phyloP scores from a whole-genome alignment of 192 early-diverging fungal genomes.

The Fimicolochytrium jonesii region DNA sequence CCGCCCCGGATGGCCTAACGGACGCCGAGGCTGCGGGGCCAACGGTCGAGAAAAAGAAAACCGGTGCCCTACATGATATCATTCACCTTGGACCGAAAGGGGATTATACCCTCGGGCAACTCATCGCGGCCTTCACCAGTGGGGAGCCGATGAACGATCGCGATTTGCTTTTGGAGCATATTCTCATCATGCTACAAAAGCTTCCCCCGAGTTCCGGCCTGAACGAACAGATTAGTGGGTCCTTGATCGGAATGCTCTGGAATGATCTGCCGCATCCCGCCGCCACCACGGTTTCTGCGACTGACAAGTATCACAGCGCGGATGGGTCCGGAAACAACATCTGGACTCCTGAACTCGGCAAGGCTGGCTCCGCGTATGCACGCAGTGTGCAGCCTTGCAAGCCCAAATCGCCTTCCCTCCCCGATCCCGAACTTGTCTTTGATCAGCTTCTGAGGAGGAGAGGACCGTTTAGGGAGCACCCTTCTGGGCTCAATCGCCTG shows the following conservation, averaged over 20 bases:
- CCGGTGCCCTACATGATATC: not conserved
- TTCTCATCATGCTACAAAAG: not conserved
- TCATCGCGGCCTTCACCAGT: not conserved
- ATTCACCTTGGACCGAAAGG: not conserved
- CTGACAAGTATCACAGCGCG: slow-evolving; percentile 9
- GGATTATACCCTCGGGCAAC: not conserved
- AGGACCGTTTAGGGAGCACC: slow-evolving; percentile 13
- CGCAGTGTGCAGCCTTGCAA: slow-evolving; percentile 21
- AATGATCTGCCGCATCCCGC: slow-evolving; percentile 1
- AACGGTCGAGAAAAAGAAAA: not conserved
- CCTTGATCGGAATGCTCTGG: slow-evolving; percentile 4
- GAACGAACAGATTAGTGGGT: not conserved
- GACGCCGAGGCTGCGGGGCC: not conserved
- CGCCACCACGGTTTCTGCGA: not conserved
- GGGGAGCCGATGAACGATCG: slow-evolving; percentile 2
- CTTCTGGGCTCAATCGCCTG: slow-evolving; percentile 36
- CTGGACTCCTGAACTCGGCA: slow-evolving; percentile 21
- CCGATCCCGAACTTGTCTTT: slow-evolving; percentile 26
- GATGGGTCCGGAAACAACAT: slow-evolving; percentile 38
- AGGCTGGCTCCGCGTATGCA: slow-evolving; percentile 26
- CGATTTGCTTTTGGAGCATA: not conserved
- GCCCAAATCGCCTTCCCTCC: slow-evolving; percentile 8
- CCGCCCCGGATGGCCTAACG: slow-evolving; percentile 5
- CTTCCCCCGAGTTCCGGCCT: not conserved
- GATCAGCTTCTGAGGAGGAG: slow-evolving; percentile 20